Evolutionary conservation across 257 asterid genomes (phyloP).

Genomic region (Osmanthus fragrans): DNA sequence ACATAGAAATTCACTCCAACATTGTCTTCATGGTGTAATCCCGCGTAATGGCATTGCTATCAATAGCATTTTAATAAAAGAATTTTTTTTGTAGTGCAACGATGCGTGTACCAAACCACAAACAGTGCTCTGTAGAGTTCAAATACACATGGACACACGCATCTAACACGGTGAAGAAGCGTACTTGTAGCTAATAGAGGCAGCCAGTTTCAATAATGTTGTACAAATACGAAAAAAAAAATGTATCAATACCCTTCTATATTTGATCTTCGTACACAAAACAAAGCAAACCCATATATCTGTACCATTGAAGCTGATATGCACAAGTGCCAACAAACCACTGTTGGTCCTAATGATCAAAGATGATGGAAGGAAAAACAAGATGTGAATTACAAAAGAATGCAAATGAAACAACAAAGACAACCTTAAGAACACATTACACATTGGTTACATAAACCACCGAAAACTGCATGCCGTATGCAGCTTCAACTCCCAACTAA

Average conservation of each 20-base stretch:
- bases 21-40: too few species aligned
- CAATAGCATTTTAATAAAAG: background rate
- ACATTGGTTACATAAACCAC: constrained; percentile 26
- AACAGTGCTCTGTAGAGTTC: background rate
- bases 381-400: constrained; percentile 15
- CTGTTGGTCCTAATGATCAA: constrained; percentile 6
- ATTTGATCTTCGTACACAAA: constrained; percentile 9
- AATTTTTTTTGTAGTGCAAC: background rate
- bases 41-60: too few species aligned
- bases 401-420: constrained; percentile 20
- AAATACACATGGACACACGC: background rate
- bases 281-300: background rate
- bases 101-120: background rate
- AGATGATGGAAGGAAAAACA: background rate
- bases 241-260: background rate
- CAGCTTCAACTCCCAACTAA: constrained; percentile 28
- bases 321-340: constrained; percentile 6
- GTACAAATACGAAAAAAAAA: background rate
- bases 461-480: constrained; percentile 36
- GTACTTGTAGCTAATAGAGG: background rate
- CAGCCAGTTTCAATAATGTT: background rate
- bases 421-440: constrained; percentile 20
- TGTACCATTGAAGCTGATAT: constrained; percentile 6
- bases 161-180: background rate
- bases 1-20: too few species aligned